Conservation (phyloP, 2,329 filamentous ascomycete species). For the Rutstroemia sp. region DNA sequence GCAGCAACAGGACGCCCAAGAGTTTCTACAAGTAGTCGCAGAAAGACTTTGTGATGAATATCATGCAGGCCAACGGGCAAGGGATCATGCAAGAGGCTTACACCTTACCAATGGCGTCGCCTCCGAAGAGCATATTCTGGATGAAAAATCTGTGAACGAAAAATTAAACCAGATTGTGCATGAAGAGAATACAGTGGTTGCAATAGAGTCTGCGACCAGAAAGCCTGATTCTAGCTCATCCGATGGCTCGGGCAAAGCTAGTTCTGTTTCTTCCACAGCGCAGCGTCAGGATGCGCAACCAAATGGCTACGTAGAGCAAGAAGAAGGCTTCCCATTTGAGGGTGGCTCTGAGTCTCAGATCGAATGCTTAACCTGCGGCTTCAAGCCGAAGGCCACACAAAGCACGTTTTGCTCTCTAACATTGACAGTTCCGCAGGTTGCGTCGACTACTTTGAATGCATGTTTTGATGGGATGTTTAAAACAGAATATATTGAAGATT, state of each 20-base stretch:
- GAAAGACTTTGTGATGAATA: conserved; percentile 94
- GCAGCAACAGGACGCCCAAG: conserved; percentile 95
- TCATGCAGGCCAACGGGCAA: conserved; percentile 71
- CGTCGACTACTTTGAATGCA: conserved; percentile 70
- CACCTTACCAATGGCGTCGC: background rate
- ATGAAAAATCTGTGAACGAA: conserved; percentile 7
- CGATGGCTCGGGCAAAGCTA: conserved; percentile 1
- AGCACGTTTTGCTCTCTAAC: conserved; percentile 90
- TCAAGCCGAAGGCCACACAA: conserved; percentile 75
- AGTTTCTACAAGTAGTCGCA: conserved; percentile 89
- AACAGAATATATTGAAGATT: conserved; percentile 93
- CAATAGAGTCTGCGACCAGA: background rate
- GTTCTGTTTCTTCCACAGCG: background rate
- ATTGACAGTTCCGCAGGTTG: conserved; percentile 79
- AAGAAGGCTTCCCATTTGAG: conserved; percentile 74
- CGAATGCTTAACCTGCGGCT: conserved; percentile 82
- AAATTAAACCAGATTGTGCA: conserved; percentile 8
- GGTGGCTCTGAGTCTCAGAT: conserved; percentile 91
- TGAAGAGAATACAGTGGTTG: conserved; percentile 1
- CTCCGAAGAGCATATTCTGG: conserved; percentile 3
- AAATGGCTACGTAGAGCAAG: conserved; percentile 29
- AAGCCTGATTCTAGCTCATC: conserved; percentile 1
- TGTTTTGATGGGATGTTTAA: conserved; percentile 95
- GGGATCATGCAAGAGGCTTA: conserved; percentile 45
- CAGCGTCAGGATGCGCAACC: background rate